These are phyloP conservation scores for Globisporangium heterothallicum DNA, from an alignment of 352 stramenopile genomes.

Conservation along the genomic window DNA sequence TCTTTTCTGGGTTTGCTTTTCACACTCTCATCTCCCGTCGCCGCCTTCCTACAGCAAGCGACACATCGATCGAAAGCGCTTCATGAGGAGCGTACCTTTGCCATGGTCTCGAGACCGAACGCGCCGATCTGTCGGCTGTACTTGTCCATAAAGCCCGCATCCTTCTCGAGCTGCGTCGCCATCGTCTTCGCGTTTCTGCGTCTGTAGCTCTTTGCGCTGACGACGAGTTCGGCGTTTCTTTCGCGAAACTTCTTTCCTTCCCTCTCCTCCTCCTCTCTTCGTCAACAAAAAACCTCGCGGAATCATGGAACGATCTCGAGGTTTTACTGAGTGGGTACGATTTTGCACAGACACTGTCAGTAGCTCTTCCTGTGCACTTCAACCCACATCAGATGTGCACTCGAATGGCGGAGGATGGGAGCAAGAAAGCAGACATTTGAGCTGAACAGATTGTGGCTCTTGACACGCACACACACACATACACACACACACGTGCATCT, in stretches of 20 bases:
- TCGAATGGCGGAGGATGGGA: neutral
- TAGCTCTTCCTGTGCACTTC: conserved; percentile 15
- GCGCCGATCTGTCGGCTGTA: conserved; percentile 91
- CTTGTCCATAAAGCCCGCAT: conserved; percentile 92
- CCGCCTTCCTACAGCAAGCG: neutral
- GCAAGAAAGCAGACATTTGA: no score
- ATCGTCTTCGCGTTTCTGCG: conserved; percentile 37
- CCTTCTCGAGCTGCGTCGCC: conserved; percentile 66
- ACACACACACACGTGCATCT: neutral
- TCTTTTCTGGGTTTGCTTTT: neutral
- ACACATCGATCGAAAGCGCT: conserved; percentile 9
- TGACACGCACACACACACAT: neutral
- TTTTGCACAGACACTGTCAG: conserved; percentile 12
- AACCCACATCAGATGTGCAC: conserved; percentile 13
- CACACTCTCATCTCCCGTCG: neutral
- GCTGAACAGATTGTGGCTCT: no score
- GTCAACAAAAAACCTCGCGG: neutral
- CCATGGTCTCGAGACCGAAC: conserved; percentile 90
- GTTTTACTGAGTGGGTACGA: conserved; percentile 9
- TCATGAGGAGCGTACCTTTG: conserved; percentile 50
- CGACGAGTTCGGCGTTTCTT: conserved; percentile 20
- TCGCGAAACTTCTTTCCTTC: neutral
- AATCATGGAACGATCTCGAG: neutral
- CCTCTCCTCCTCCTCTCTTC: neutral
- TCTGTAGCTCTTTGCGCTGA: conserved; percentile 19